These are phyloP conservation scores for Yarrowia yakushimensis DNA, from an alignment of 805 yeast genomes.

Conservation along the genomic window DNA sequence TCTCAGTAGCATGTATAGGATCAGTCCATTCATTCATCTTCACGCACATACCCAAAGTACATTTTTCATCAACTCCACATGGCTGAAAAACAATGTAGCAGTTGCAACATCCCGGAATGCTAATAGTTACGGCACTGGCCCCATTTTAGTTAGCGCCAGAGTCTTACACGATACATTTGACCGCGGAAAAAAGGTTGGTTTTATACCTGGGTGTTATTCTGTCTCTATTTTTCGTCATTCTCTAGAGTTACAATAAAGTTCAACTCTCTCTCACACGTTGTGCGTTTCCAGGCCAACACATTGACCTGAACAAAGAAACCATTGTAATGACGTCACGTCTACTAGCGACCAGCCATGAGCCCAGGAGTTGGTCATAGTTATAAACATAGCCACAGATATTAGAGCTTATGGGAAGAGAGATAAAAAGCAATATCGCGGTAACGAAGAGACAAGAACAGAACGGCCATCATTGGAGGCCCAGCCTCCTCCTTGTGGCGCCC, in stretches of 20 bases:
- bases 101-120: too few species aligned
- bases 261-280: not conserved
- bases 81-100: too few species aligned
- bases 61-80: too few species aligned
- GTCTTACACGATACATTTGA: not conserved
- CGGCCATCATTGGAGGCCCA: too few species aligned
- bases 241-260: not conserved
- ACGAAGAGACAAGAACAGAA: too few species aligned
- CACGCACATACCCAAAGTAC: too few species aligned
- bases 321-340: constrained; percentile 17
- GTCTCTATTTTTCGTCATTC: not conserved
- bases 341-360: not conserved
- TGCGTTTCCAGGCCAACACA: constrained; percentile 22
- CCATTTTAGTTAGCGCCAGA: not conserved
- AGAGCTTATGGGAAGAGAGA: not conserved
- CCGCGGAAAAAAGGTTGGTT: not conserved
- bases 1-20: too few species aligned
- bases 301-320: constrained; percentile 13
- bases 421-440: not conserved
- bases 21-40: too few species aligned
- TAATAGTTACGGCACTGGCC: not conserved
- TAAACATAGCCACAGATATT: not conserved
- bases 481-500: not conserved
- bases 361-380: constrained; percentile 1
- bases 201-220: not conserved